Conservation (phyloP, 2,329 filamentous ascomycete genomes). For the Boeremia lycopersici region DNA sequence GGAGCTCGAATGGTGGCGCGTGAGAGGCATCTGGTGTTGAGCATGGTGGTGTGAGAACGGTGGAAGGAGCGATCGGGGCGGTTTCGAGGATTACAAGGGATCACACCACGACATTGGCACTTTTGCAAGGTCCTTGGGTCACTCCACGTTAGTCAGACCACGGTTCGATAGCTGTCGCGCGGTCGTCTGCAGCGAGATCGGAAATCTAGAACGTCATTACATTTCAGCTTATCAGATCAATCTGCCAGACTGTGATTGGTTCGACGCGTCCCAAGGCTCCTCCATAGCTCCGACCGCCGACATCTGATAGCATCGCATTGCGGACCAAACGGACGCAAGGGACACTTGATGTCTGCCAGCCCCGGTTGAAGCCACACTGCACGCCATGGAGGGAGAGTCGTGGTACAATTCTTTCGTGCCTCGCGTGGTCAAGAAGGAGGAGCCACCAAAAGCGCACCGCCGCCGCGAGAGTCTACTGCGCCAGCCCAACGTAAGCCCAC, state of each 20-base stretch:
- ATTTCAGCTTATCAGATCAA: slow-evolving; percentile 14
- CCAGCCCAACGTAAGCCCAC: slow-evolving; percentile 55
- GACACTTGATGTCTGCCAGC: slow-evolving; percentile 12
- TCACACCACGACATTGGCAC: slow-evolving; percentile 3
- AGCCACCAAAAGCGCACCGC: slow-evolving; percentile 58
- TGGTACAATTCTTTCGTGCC: slow-evolving; percentile 79
- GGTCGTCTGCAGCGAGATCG: slow-evolving; percentile 11
- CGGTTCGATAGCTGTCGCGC: slow-evolving; percentile 16
- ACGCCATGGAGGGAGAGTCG: slow-evolving; percentile 72
- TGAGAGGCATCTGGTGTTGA: slow-evolving; percentile 38
- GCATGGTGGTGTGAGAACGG: slow-evolving; percentile 28
- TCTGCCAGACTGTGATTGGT: slow-evolving; percentile 2
- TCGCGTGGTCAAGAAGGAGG: slow-evolving; percentile 60
- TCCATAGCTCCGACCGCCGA: slow-evolving; percentile 3
- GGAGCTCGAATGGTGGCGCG: slow-evolving; percentile 36
- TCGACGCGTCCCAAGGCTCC: neutral
- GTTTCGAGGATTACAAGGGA: neutral
- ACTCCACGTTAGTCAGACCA: slow-evolving; percentile 12
- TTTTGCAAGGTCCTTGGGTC: neutral
- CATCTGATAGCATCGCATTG: slow-evolving; percentile 13
- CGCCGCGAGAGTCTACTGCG: slow-evolving; percentile 72
- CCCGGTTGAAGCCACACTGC: slow-evolving; percentile 13
- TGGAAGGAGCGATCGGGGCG: neutral
- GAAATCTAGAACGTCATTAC: slow-evolving; percentile 29
- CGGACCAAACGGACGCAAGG: slow-evolving; percentile 3